Conservation (phyloP, 768 basidiomycete species). For the Mycena vitilis region DNA sequence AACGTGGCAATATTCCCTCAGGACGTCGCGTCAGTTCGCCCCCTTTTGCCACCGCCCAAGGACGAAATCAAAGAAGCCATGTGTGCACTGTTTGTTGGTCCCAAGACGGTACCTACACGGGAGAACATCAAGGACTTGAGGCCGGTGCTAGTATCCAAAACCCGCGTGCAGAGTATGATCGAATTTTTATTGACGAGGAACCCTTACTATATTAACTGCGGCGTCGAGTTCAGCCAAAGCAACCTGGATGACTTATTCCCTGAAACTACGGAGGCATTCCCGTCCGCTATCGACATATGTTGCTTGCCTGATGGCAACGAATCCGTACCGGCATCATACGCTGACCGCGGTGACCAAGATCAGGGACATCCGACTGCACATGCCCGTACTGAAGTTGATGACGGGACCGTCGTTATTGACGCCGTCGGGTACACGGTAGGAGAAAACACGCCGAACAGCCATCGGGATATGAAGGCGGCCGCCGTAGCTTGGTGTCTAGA, state of each 20-base stretch:
- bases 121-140: background rate
- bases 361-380: no score
- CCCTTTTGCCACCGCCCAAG: background rate
- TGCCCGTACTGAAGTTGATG: no score
- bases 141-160: background rate
- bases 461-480: background rate
- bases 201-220: background rate
- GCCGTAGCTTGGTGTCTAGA: conserved; percentile 6
- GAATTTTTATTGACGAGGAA: background rate
- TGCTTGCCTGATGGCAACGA: background rate
- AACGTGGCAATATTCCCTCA: conserved; percentile 7
- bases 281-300: background rate
- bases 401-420: background rate
- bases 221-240: background rate
- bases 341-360: background rate
- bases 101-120: background rate
- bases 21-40: background rate
- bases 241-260: background rate
- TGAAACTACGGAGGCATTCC: background rate
- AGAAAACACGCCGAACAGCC: background rate
- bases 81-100: conserved; percentile 1
- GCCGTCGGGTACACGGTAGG: background rate
- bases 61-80: conserved; percentile 8
- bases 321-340: background rate
- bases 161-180: background rate